Evolutionary conservation across 2,329 filamentous ascomycete species (phyloP), one percentile per base, ranked within the genome.

Genomic region (Bipolaris gigantea): DNA sequence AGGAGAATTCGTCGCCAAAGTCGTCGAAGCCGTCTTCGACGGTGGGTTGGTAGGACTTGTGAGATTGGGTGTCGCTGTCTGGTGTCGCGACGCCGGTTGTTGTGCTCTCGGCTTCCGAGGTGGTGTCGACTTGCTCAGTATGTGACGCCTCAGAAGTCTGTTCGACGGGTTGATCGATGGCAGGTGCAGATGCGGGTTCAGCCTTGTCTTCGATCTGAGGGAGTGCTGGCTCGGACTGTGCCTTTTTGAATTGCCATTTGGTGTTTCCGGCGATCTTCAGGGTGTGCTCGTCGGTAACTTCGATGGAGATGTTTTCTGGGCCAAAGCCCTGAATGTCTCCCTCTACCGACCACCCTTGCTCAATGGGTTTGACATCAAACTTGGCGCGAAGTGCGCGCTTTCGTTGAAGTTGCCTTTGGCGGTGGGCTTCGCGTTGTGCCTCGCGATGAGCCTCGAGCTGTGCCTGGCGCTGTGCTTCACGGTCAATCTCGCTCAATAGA

Each of bases 11-110:
- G 6, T 62, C 61, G 18, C 68, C 67, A 4, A 74, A 65, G 32
- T 74, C 71, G 42, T 74, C 71, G 27, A 67, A 73, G 51, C 73
- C 71, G 41, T 74, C 71, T 40, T 74, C 71, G 1, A 74, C 70
- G 10, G 71, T 73, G 1, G 71, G 34, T 40, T 74, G 70, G 49
- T 73, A 73, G 2, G 71, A 73, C 48, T 66, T 72, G 25, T 68
- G 67, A 2, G 64, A 69, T 21, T 58, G 50, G 2, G 68, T 71
- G 19, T 73, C 70, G 52, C 64, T 69, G 19, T 66, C 57, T 42
- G 62, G 56, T 8, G 62, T 65, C 16, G 51, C 58, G 16, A 56
- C 52, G 13, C 58, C 55, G 19, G 53, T 35, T 4, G 58, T 55
- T 3, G 57, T 52, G 7, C 50, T 55, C 21, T 61, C 60, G 1